Evolutionary conservation across 176 grass and related monocot species (phyloP).

Genomic region (Zoysia pacifica): DNA sequence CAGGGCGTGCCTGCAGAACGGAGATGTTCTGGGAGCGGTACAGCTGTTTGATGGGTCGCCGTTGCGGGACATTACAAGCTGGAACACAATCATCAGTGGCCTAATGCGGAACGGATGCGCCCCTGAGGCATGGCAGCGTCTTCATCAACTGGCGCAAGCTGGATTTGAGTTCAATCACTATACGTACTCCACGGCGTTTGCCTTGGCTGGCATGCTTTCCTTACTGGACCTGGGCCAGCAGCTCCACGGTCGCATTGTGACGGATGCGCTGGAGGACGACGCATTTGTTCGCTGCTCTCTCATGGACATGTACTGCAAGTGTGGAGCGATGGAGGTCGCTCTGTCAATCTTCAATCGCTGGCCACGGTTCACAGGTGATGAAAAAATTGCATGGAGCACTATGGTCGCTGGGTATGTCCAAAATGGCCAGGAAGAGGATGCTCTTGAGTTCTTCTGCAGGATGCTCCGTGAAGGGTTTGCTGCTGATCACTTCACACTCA

Average conservation of each 20-base stretch:
- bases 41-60: constrained; percentile 50
- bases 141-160: constrained; percentile 43
- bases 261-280: constrained; percentile 33
- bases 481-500: constrained; percentile 55
- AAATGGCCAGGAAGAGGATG: constrained; percentile 62
- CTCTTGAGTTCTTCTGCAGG: constrained; percentile 43
- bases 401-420: constrained; percentile 60
- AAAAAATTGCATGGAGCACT: constrained; percentile 55
- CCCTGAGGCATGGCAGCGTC: constrained; percentile 32
- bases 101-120: constrained; percentile 39
- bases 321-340: constrained; percentile 41
- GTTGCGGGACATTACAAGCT: constrained; percentile 47
- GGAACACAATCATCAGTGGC: constrained; percentile 69
- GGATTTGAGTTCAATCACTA: constrained; percentile 48
- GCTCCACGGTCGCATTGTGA: constrained; percentile 55
- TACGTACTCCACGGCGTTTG: constrained; percentile 57
- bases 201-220: constrained; percentile 52
- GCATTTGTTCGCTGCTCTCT: constrained; percentile 56
- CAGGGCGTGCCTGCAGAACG: constrained; percentile 38
- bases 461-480: constrained; percentile 48
- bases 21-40: constrained; percentile 35
- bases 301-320: constrained; percentile 84
- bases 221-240: constrained; percentile 52
- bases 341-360: constrained; percentile 46
- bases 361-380: not conserved